A percentile compares a stretch with the other conserved stretches of the same genome.
These are phyloP conservation scores for Penicillium sp. DNA, from an alignment of 2,329 filamentous ascomycete species.

Conservation along the genomic window DNA sequence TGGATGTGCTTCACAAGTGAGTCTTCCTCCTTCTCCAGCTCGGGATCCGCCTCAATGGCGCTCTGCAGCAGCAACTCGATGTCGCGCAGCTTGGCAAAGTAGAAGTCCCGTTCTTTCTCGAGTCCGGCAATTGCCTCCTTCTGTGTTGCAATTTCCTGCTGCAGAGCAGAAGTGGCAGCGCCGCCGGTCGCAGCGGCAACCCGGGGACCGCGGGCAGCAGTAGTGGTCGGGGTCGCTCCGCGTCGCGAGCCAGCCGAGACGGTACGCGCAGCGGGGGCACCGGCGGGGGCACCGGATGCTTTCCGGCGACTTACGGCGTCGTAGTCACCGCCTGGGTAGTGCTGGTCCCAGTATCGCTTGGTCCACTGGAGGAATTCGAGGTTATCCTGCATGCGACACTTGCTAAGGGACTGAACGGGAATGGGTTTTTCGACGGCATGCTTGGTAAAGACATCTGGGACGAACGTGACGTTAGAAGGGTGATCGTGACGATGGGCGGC, in stretches of 20 bases:
- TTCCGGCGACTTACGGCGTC: conserved; percentile 85
- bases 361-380: conserved; percentile 97
- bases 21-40: conserved; percentile 90
- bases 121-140: conserved; percentile 95
- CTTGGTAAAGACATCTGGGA: conserved; percentile 70
- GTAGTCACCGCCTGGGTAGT: conserved; percentile 96
- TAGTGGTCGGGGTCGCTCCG: conserved; percentile 63
- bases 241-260: conserved; percentile 49
- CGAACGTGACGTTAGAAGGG: conserved; percentile 10
- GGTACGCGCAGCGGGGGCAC: conserved; percentile 42
- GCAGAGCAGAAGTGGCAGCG: conserved; percentile 66
- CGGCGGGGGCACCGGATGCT: conserved; percentile 60
- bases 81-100: conserved; percentile 97
- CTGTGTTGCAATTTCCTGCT: conserved; percentile 80
- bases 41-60: conserved; percentile 86
- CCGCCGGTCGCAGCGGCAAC: conserved; percentile 48
- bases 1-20: conserved; percentile 94
- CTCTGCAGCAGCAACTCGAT: conserved; percentile 94
- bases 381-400: conserved; percentile 99
- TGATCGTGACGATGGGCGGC: not conserved
- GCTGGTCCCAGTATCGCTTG: conserved; percentile 96
- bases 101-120: conserved; percentile 96
- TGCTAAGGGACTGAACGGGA: conserved; percentile 82
- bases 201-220: conserved; percentile 44
- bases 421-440: conserved; percentile 88